A percentile compares a stretch with the other conserved stretches of the same genome.
Conservation (phyloP, 2,329 filamentous ascomycete species). For the Pseudocercospora pini-densiflorae region DNA sequence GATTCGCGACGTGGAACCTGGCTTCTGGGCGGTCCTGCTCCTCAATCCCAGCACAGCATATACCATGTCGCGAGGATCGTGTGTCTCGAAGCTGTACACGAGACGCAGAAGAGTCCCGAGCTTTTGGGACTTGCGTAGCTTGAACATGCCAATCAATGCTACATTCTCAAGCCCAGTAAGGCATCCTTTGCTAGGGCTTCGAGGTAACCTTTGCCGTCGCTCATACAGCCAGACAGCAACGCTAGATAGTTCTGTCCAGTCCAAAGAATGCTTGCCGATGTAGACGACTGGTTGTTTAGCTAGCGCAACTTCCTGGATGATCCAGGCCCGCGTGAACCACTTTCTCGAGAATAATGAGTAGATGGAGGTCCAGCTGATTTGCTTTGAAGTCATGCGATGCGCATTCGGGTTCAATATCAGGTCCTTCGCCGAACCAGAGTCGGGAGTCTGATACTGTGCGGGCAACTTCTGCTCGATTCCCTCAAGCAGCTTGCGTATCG, state of each 20-base stretch:
- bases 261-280: conserved; percentile 13
- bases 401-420: neutral
- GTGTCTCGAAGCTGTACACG: conserved; percentile 14
- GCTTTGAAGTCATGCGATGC: neutral
- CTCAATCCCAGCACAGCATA: conserved; percentile 14
- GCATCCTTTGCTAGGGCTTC: conserved; percentile 8
- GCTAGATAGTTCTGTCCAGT: conserved; percentile 10
- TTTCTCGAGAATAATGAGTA: neutral
- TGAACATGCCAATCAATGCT: conserved; percentile 11
- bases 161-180: conserved; percentile 17
- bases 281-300: conserved; percentile 17
- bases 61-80: conserved; percentile 18
- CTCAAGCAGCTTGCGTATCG: neutral
- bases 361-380: neutral
- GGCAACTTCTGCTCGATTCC: neutral
- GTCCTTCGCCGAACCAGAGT: neutral
- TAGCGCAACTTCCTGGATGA: conserved; percentile 20
- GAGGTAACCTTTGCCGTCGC: conserved; percentile 9
- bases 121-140: conserved; percentile 15
- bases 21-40: conserved; percentile 12
- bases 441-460: neutral
- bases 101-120: conserved; percentile 15
- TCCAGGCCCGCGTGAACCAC: conserved; percentile 22
- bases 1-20: conserved; percentile 11
- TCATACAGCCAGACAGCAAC: conserved; percentile 17